Conservation (phyloP, 2,329 filamentous ascomycete genomes). For the Bimuria novae-zelandiae region DNA sequence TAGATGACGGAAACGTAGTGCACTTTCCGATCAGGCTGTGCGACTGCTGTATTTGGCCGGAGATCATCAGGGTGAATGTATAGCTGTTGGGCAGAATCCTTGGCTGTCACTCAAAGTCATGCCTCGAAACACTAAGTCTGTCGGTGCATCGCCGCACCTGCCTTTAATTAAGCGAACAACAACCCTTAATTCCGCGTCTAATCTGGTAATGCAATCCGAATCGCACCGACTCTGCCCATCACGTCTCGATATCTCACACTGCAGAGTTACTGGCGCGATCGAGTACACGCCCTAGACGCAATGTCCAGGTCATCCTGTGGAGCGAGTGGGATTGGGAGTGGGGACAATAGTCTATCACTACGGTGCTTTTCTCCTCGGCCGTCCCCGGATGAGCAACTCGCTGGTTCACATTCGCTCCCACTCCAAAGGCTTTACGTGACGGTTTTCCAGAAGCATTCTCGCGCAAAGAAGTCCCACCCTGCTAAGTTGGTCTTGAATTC, state of each 20-base stretch:
- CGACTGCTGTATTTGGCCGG: background rate
- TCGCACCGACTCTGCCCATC: background rate
- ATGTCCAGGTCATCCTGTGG: too few species aligned
- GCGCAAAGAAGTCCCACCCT: background rate
- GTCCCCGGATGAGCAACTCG: slow-evolving; percentile 6
- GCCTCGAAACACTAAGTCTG: background rate
- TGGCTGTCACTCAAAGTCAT: background rate
- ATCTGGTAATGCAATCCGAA: background rate
- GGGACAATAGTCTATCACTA: background rate
- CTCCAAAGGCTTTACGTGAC: slow-evolving; percentile 4
- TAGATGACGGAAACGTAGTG: background rate
- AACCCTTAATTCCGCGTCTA: background rate
- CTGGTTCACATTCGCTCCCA: background rate
- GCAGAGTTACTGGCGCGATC: background rate
- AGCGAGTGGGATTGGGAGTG: background rate
- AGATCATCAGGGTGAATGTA: slow-evolving; percentile 1
- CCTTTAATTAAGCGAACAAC: background rate
- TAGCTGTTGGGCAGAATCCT: background rate
- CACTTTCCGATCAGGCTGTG: slow-evolving; percentile 4
- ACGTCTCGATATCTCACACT: background rate
- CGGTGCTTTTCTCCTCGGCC: background rate
- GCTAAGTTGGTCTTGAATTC: background rate
- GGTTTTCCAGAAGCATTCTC: slow-evolving; percentile 9
- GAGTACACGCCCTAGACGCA: slow-evolving; percentile 1
- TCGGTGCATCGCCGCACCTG: slow-evolving; percentile 4